Percentiles rank a stretch among this genome's conserved stretches.
These are phyloP conservation scores for Ogataea trehaloabstinens DNA, from an alignment of 805 yeast species.

Conservation along the genomic window DNA sequence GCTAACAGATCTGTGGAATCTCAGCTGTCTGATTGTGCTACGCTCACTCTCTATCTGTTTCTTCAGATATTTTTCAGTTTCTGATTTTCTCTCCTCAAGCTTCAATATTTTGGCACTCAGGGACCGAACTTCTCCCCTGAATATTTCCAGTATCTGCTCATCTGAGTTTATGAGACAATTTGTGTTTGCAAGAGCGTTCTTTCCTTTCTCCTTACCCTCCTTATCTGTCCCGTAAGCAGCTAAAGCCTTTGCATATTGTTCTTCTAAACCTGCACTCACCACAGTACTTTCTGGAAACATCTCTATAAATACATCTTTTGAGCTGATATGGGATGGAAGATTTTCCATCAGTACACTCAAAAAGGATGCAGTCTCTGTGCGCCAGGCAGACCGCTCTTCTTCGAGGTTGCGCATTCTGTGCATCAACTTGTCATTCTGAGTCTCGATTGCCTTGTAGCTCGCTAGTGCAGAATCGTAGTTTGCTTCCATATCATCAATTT, in stretches of 20 bases:
- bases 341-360: conserved; percentile 4
- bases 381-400: background rate
- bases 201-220: background rate
- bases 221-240: background rate
- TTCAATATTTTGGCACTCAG: conserved; percentile 21
- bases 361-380: conserved; percentile 1
- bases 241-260: conserved; percentile 2
- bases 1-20: conserved; percentile 13
- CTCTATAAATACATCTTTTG: conserved; percentile 9
- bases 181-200: background rate
- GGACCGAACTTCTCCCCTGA: conserved; percentile 28
- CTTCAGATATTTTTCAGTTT: conserved; percentile 21
- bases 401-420: background rate
- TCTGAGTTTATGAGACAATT: conserved; percentile 21
- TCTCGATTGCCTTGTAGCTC: conserved; percentile 7
- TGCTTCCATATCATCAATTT: conserved; percentile 8
- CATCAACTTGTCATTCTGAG: conserved; percentile 6
- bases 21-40: conserved; percentile 21
- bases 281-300: conserved; percentile 1
- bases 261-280: background rate
- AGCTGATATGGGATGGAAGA: conserved; percentile 10
- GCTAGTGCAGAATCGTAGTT: conserved; percentile 9
- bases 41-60: conserved; percentile 26
- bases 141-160: conserved; percentile 27
- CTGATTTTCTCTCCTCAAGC: conserved; percentile 19